phyloP scores from a whole-genome alignment of 371 early-diverging fungal genomes.

The Rhizopus sp. region DNA sequence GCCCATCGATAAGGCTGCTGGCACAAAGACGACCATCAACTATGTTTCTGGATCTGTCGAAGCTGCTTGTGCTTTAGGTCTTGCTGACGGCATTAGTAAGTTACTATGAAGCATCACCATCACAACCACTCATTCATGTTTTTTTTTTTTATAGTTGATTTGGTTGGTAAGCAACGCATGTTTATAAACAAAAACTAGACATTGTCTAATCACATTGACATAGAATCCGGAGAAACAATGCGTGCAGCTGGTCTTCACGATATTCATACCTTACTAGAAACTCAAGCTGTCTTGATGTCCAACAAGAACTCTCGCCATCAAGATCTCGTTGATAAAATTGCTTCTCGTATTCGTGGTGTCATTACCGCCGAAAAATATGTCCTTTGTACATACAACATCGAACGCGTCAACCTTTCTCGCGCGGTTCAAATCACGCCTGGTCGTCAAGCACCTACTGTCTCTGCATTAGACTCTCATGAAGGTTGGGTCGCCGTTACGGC shows the following conservation, averaged over 20 bases:
- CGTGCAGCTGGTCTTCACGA: conserved; percentile 94
- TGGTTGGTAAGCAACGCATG: conserved; percentile 10
- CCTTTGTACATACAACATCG: conserved; percentile 89
- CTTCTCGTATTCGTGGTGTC: conserved; percentile 89
- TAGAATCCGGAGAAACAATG: conserved; percentile 98
- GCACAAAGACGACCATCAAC: conserved; percentile 67
- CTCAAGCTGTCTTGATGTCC: conserved; percentile 88
- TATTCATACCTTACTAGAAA: conserved; percentile 78
- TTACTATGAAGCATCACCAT: neutral
- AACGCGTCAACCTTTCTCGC: conserved; percentile 56
- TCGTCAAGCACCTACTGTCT: conserved; percentile 90
- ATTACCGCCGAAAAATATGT: conserved; percentile 88
- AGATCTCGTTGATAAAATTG: conserved; percentile 73
- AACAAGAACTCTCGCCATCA: conserved; percentile 63
- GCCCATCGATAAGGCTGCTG: conserved; percentile 62
- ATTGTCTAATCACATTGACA: conserved; percentile 1
- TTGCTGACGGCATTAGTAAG: conserved; percentile 96
- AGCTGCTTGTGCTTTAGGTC: conserved; percentile 94
- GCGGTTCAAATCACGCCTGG: conserved; percentile 89
- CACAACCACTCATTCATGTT: neutral
- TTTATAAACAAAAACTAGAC: neutral
- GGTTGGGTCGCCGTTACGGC: conserved; percentile 92
- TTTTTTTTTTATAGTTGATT: conserved; percentile 23
- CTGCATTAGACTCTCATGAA: conserved; percentile 79
- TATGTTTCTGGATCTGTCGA: conserved; percentile 96